Evolutionary conservation across 2,329 filamentous ascomycete species (phyloP).

Genomic region (Aspergillus unguis): DNA sequence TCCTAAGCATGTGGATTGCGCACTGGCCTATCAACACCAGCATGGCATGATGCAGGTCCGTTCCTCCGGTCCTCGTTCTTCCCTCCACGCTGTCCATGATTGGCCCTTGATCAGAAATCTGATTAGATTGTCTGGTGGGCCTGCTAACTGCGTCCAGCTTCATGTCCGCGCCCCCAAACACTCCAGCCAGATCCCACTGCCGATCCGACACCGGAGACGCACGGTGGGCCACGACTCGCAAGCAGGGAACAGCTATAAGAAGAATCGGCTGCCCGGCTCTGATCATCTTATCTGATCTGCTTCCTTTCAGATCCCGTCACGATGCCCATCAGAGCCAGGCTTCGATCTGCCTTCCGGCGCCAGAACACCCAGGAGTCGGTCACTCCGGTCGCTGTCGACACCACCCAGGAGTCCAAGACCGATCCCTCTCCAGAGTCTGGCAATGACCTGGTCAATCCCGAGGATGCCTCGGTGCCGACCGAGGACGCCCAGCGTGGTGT

Average conservation of each 20-base stretch:
- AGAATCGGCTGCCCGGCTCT: no score
- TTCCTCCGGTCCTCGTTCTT: no score
- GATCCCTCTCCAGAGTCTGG: background rate
- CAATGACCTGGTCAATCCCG: background rate
- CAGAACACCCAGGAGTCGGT: background rate
- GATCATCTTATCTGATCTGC: background rate
- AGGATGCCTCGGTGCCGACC: slow-evolving; percentile 2
- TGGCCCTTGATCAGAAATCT: background rate
- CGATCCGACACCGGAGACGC: no score
- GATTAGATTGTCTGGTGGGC: slow-evolving; percentile 5
- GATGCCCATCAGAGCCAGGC: background rate
- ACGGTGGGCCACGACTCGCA: no score
- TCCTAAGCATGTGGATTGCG: no score
- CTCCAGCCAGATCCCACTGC: no score
- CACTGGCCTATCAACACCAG: no score
- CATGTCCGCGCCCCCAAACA: no score
- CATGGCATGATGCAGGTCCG: background rate
- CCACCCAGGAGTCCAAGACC: background rate
- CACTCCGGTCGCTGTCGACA: background rate
- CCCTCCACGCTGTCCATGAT: no score
- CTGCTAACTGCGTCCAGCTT: no score
- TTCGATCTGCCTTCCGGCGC: background rate
- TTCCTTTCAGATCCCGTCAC: background rate
- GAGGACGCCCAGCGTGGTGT: slow-evolving; percentile 34
- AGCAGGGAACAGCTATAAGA: no score